Base-by-base conservation (phyloP, 306 rosid genomes). In the Cicer cuneatum region DNA sequence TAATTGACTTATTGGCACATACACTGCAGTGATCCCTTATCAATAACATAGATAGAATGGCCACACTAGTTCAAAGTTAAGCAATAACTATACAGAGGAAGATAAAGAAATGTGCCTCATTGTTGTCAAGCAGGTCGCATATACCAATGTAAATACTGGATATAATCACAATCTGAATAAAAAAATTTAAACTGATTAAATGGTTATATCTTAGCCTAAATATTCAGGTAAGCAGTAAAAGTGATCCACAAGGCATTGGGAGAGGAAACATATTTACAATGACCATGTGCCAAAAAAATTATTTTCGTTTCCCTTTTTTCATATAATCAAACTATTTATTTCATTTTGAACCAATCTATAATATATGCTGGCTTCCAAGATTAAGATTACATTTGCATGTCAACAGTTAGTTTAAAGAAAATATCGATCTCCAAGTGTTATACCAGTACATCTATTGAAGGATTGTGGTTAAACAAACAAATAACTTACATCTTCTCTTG, bases 401-500 rank as follows among this genome's bases (percentile, higher is more conserved):
- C 16, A 35, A 18, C 49, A 52, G 57, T 14, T 16, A 38, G 21
- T 19, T 57, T 56, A 5, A 60, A 69, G 54, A 72, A 73, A 40
- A 40, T 21, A 39, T 64, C 9, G 42, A 48, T 60, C 58, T 61
- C 53, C 66, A 14, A 40, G 0, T 21, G 42, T 69, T 48, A 29
- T 29, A 29, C 35, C 35, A 29, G 35, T 4, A 63, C 29, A 48
- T 15, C 58, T 54, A 56, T 5, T 35, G 39, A 84, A 53, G 71
- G 56, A 59, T 40, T 18, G 42, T 15, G 19, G 11, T 38, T 15
- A 75, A 62, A 40, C 58, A 51, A 75, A 40, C 10, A 7, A 21
- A 61, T 67, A 14, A 40, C 99, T 87, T 87, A 95, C 99, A 95
- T 95, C 83, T 73, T 90, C 1, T 86, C 92, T 43, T 86, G 87